These are phyloP conservation scores for Myriangium duriaei DNA, from an alignment of 2,329 filamentous ascomycete genomes.

Conservation along the genomic window DNA sequence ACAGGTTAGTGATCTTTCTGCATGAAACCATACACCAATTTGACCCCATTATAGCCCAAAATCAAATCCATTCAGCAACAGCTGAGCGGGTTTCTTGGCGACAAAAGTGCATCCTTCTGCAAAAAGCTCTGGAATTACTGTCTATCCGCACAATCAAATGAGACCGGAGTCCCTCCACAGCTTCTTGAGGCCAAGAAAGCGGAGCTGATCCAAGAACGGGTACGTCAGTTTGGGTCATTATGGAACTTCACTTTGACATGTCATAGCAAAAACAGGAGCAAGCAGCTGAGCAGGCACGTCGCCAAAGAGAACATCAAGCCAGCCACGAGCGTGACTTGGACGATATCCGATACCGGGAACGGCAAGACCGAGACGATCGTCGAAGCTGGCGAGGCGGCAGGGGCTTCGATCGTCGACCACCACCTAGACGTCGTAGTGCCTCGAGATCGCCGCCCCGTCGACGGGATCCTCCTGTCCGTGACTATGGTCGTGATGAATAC, in stretches of 20 bases:
- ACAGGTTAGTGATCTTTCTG: slow-evolving; percentile 51
- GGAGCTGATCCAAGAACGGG: slow-evolving; percentile 91
- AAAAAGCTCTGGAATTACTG: slow-evolving; percentile 89
- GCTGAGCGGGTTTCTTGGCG: slow-evolving; percentile 87
- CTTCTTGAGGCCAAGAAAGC: slow-evolving; percentile 91
- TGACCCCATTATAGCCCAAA: slow-evolving; percentile 56
- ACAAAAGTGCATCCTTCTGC: slow-evolving; percentile 79
- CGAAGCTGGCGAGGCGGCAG: slow-evolving; percentile 30
- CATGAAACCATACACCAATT: not conserved
- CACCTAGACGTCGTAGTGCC: slow-evolving; percentile 28
- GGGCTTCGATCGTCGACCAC: slow-evolving; percentile 37
- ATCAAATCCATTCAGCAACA: slow-evolving; percentile 93
- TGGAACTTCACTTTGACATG: not conserved
- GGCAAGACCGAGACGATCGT: slow-evolving; percentile 22
- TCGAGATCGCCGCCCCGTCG: slow-evolving; percentile 36
- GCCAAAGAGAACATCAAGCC: slow-evolving; percentile 57
- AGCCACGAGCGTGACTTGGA: slow-evolving; percentile 60
- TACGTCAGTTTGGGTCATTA: slow-evolving; percentile 25
- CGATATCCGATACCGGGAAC: slow-evolving; percentile 53
- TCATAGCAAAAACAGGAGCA: slow-evolving; percentile 55
- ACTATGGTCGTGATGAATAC: too few relatives aligned
- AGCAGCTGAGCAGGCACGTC: slow-evolving; percentile 61
- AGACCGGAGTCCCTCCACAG: slow-evolving; percentile 87
- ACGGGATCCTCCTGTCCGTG: slow-evolving; percentile 36
- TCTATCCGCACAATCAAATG: slow-evolving; percentile 75